A percentile compares a stretch with the other conserved stretches of the same genome.
Evolutionary conservation across 257 asterid species (phyloP).

Genomic region (Forsythia viridissima): DNA sequence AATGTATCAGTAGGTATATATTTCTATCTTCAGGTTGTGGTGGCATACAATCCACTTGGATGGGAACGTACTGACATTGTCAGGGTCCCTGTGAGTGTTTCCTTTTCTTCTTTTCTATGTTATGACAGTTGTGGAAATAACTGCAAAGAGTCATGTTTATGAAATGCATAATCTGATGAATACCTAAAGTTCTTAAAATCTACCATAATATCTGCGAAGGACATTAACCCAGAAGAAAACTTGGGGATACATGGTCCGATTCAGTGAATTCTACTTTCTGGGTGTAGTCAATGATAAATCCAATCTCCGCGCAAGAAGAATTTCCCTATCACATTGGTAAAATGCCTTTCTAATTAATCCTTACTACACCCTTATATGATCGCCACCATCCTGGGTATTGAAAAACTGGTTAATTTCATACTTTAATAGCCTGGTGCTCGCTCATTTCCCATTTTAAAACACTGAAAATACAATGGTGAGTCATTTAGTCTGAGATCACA

Average conservation of each 20-base stretch:
- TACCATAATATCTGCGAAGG: not conserved
- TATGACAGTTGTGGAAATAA: not conserved
- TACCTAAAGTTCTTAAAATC: too few relatives aligned
- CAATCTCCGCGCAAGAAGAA: not conserved
- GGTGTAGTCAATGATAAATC: not conserved
- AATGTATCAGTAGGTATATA: not conserved
- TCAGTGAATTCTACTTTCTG: not conserved
- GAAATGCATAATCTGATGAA: not conserved
- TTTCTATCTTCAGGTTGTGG: conserved; percentile 56
- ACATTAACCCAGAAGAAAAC: not conserved
- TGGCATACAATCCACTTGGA: conserved; percentile 85
- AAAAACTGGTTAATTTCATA: not conserved
- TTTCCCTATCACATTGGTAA: not conserved
- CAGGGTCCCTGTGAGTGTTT: conserved; percentile 67
- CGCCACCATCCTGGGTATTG: not conserved
- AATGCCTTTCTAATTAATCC: not conserved
- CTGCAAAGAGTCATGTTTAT: not conserved
- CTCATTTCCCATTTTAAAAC: not conserved
- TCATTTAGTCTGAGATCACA: not conserved
- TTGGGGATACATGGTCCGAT: not conserved
- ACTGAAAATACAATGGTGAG: not conserved
- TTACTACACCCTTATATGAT: not conserved
- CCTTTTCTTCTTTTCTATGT: conserved; percentile 15
- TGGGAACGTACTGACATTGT: conserved; percentile 74
- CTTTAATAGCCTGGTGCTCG: not conserved